phyloP scores from a whole-genome alignment of 2,329 filamentous ascomycete genomes.

The Hypoxylon sp. region DNA sequence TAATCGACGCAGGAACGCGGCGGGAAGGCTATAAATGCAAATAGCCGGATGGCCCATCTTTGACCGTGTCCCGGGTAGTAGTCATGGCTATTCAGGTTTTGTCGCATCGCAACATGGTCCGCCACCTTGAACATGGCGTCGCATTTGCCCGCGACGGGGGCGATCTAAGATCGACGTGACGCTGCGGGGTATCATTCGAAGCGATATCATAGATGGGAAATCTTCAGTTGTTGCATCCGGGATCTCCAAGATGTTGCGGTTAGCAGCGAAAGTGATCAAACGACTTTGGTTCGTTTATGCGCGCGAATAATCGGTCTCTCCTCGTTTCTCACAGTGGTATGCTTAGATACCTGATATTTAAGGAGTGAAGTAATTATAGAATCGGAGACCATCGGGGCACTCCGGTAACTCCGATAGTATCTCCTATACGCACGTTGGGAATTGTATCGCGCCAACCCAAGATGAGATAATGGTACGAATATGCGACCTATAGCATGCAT shows the following conservation, averaged over 20 bases:
- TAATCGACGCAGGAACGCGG: neutral
- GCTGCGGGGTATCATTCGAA: constrained; percentile 33
- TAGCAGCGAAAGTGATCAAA: neutral
- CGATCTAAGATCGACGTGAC: constrained; percentile 24
- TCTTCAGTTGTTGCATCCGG: constrained; percentile 1
- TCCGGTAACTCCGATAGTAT: constrained; percentile 5
- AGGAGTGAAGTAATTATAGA: neutral
- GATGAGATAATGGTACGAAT: no score
- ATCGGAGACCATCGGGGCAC: constrained; percentile 5
- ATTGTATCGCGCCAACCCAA: no score
- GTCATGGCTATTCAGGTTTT: constrained; percentile 29
- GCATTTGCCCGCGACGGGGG: constrained; percentile 22
- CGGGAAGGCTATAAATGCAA: neutral
- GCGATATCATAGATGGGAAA: constrained; percentile 23
- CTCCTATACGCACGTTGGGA: no score
- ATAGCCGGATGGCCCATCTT: constrained; percentile 35
- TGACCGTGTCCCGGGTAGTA: constrained; percentile 14
- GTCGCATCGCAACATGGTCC: constrained; percentile 19
- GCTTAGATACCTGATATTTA: no score
- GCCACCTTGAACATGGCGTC: constrained; percentile 28
- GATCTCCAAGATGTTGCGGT: constrained; percentile 8
- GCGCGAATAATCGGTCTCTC: no score
- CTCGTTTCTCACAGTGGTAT: no score
- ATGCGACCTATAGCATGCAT: no score
- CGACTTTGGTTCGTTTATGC: neutral